A percentile compares a stretch with the other conserved stretches of the same genome.
Conservation (phyloP, 768 basidiomycete species). For the Pseudohyphozyma bogoriensis region DNA sequence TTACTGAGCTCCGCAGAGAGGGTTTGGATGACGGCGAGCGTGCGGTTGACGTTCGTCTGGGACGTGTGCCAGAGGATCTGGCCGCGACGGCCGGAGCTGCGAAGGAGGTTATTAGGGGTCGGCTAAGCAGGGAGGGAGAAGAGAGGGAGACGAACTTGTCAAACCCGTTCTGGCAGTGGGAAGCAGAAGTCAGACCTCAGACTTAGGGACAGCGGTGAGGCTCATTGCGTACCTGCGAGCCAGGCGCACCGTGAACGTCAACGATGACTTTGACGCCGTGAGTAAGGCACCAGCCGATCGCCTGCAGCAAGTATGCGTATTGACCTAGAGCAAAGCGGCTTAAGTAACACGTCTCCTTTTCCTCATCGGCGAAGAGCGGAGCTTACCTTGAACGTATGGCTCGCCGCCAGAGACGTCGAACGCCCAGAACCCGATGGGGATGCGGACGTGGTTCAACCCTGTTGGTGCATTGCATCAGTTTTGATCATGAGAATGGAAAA, state of each 20-base stretch:
- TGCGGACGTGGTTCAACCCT: conserved; percentile 85
- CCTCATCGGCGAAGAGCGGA: conserved; percentile 12
- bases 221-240: not conserved
- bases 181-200: not conserved
- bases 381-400: conserved; percentile 1
- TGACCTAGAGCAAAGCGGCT: conserved; percentile 2
- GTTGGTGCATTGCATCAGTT: too few species aligned
- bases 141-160: conserved; percentile 10
- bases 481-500: too few species aligned
- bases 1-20: conserved; percentile 15
- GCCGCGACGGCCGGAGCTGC: conserved; percentile 15
- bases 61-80: conserved; percentile 9
- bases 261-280: conserved; percentile 18
- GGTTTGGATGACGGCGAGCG: conserved; percentile 2
- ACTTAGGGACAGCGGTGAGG: not conserved
- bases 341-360: conserved; percentile 13
- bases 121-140: too few species aligned
- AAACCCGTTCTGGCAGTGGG: conserved; percentile 20
- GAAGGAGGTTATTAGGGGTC: not conserved
- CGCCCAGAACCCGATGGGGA: conserved; percentile 44
- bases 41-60: conserved; percentile 10
- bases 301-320: conserved; percentile 16
- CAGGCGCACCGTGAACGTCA: conserved; percentile 24
- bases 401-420: not conserved
- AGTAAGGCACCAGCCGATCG: conserved; percentile 15